Evolutionary conservation across 495 filamentous ascomycete genomes (phyloP).

Genomic region (Penicillium goetzii): DNA sequence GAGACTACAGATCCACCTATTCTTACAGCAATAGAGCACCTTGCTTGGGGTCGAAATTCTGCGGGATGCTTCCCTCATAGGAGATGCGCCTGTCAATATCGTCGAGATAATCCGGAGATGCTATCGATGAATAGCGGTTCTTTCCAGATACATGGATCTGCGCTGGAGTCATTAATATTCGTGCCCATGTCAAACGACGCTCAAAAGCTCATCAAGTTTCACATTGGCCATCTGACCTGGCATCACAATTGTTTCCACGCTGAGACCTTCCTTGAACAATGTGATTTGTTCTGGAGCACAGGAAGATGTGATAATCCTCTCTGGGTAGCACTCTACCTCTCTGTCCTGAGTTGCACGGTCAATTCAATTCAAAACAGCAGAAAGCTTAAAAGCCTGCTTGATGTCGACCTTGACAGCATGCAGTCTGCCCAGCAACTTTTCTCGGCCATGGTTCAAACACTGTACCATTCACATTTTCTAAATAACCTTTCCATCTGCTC

Average conservation of each 20-base stretch:
- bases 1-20: conserved; percentile 31
- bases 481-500: conserved; percentile 43
- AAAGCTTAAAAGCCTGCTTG: conserved; percentile 24
- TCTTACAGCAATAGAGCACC: conserved; percentile 39
- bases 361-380: conserved; percentile 36
- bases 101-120: conserved; percentile 24
- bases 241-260: conserved; percentile 38
- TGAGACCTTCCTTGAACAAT: conserved; percentile 37
- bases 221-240: conserved; percentile 35
- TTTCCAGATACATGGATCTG: conserved; percentile 23
- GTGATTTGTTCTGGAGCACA: conserved; percentile 34
- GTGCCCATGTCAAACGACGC: conserved; percentile 23
- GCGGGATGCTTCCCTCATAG: conserved; percentile 39
- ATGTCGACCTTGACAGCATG: conserved; percentile 28
- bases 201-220: conserved; percentile 35
- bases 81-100: conserved; percentile 35
- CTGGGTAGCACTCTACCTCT: conserved; percentile 37
- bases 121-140: conserved; percentile 23
- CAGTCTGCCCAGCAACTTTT: conserved; percentile 33
- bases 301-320: conserved; percentile 36
- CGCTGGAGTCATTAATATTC: conserved; percentile 12
- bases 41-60: conserved; percentile 39
- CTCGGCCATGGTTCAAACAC: conserved; percentile 34
- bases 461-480: conserved; percentile 35
- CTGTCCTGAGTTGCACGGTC: conserved; percentile 34